phyloP scores from a whole-genome alignment of 306 rosid genomes.

The Cicer cuneatum region DNA sequence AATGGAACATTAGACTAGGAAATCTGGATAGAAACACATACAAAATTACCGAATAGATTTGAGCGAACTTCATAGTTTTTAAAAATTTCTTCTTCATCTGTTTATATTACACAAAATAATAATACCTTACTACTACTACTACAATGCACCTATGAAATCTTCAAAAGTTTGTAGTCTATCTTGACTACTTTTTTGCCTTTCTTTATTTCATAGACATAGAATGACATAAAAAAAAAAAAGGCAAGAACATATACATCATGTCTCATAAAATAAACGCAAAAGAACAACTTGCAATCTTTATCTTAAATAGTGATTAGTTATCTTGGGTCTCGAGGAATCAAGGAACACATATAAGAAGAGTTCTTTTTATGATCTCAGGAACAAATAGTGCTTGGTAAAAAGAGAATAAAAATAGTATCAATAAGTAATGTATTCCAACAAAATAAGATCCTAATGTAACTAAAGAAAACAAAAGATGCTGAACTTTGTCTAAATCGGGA shows the following conservation, averaged over 20 bases:
- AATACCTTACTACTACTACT: conserved; percentile 5
- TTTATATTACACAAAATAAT: conserved; percentile 13
- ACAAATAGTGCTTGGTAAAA: conserved; percentile 34
- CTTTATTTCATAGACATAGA: conserved; percentile 27
- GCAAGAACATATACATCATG: conserved; percentile 27
- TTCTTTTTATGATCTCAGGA: conserved; percentile 20
- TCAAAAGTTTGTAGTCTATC: conserved; percentile 25
- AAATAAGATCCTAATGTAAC: conserved; percentile 1
- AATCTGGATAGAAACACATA: conserved; percentile 2
- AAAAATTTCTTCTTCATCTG: background rate
- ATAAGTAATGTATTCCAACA: background rate
- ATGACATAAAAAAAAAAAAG: conserved; percentile 7
- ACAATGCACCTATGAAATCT: conserved; percentile 1
- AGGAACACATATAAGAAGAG: conserved; percentile 10
- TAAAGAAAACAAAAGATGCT: conserved; percentile 21
- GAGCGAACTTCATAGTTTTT: background rate
- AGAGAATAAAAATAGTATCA: conserved; percentile 18
- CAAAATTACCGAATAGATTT: background rate
- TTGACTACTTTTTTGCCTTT: conserved; percentile 19
- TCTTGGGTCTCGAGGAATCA: conserved; percentile 33
- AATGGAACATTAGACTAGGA: conserved; percentile 27
- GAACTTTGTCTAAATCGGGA: conserved; percentile 13
- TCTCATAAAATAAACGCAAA: conserved; percentile 12
- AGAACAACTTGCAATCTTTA: conserved; percentile 8
- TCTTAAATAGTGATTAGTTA: conserved; percentile 13